phyloP scores from a whole-genome alignment of 2,329 filamentous ascomycete species.

The Lojkania enalia region DNA sequence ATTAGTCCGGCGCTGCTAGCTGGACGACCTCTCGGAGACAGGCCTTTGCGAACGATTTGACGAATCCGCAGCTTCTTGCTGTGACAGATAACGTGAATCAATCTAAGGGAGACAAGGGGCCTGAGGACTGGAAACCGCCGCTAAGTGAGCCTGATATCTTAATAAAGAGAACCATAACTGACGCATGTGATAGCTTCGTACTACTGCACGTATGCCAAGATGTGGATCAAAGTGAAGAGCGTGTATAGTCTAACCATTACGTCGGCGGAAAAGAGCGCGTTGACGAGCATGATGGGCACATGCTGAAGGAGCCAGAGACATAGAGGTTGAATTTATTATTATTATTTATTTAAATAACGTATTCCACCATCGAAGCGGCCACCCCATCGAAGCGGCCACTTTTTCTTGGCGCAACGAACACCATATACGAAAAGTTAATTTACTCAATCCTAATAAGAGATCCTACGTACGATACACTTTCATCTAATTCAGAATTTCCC shows the following conservation, averaged over 20 bases:
- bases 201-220: conserved; percentile 76
- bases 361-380: too few species aligned
- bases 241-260: conserved; percentile 71
- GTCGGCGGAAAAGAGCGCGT: conserved; percentile 69
- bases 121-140: conserved; percentile 74
- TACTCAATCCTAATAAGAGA: too few species aligned
- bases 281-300: conserved; percentile 66
- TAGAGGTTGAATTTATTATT: too few species aligned
- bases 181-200: conserved; percentile 54
- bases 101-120: conserved; percentile 71
- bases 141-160: conserved; percentile 18
- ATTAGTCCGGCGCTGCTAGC: conserved; percentile 66
- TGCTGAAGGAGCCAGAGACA: conserved; percentile 59
- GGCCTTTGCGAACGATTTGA: conserved; percentile 76
- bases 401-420: too few species aligned
- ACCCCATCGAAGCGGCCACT: too few species aligned
- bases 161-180: not conserved
- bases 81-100: conserved; percentile 79
- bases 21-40: conserved; percentile 72
- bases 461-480: too few species aligned
- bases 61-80: conserved; percentile 74
- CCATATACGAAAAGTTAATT: too few species aligned
- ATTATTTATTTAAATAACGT: too few species aligned
- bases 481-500: too few species aligned
- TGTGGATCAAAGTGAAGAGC: conserved; percentile 79